phyloP scores from a whole-genome alignment of 1,284 basidiomycete genomes.

The Apiotrichum porosum region DNA sequence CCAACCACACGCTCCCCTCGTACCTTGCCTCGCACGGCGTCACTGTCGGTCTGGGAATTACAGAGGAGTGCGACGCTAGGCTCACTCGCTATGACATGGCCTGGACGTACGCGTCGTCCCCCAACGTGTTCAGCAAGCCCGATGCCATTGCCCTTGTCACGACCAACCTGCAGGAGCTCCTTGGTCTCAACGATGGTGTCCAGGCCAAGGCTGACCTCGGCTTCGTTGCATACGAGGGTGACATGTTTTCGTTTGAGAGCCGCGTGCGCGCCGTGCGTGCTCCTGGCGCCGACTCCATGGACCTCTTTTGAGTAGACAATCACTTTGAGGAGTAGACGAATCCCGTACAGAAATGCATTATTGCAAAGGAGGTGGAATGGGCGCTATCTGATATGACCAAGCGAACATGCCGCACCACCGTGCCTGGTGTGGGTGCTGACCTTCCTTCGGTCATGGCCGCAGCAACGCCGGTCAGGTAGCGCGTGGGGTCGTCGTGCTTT shows the following conservation, averaged over 20 bases:
- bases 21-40: constrained; percentile 63
- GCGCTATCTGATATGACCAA: not conserved
- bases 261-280: constrained; percentile 33
- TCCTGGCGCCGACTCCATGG: constrained; percentile 18
- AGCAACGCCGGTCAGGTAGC: too few species aligned
- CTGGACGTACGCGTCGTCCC: constrained; percentile 56
- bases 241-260: constrained; percentile 34
- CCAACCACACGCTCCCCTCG: constrained; percentile 60
- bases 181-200: constrained; percentile 53
- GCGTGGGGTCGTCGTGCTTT: too few species aligned
- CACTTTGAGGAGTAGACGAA: not conserved
- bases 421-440: too few species aligned
- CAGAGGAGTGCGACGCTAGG: constrained; percentile 59
- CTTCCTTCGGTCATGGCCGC: too few species aligned
- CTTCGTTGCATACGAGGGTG: constrained; percentile 60
- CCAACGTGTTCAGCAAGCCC: constrained; percentile 53
- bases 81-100: constrained; percentile 66
- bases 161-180: constrained; percentile 60
- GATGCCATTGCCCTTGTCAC: constrained; percentile 60
- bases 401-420: too few species aligned
- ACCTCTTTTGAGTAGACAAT: constrained; percentile 35
- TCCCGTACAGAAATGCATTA: not conserved
- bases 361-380: too few species aligned
- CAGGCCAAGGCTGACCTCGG: constrained; percentile 46
- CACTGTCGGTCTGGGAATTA: constrained; percentile 66